phyloP scores from a whole-genome alignment of 164 flowering plant species.

The Malania oleifera region DNA sequence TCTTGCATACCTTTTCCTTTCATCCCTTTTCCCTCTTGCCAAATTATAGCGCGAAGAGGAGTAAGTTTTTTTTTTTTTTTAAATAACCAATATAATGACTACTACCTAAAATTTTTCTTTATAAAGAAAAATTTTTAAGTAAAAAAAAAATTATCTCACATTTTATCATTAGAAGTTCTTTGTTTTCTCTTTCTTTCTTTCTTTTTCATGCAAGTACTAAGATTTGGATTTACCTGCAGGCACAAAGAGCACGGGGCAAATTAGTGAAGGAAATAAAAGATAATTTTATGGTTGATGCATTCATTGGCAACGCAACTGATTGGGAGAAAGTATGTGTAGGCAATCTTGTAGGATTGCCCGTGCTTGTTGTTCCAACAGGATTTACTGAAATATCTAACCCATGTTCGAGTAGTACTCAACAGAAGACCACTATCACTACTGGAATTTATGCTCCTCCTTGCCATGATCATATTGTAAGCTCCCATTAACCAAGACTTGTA shows the following conservation, averaged over 20 bases:
- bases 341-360: constrained; percentile 87
- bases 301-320: constrained; percentile 81
- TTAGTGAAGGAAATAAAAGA: constrained; percentile 61
- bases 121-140: too few species aligned
- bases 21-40: too few species aligned
- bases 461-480: constrained; percentile 75
- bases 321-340: constrained; percentile 94
- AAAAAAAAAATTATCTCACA: not conserved
- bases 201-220: not conserved
- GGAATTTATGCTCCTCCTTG: constrained; percentile 89
- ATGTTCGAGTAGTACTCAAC: constrained; percentile 36
- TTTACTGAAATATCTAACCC: constrained; percentile 43
- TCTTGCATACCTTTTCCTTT: too few species aligned
- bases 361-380: constrained; percentile 78
- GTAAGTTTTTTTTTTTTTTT: too few species aligned
- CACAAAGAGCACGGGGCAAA: constrained; percentile 87
- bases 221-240: constrained; percentile 34
- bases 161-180: not conserved
- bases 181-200: not conserved
- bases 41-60: too few species aligned
- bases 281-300: constrained; percentile 78
- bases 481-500: not conserved
- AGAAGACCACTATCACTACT: constrained; percentile 63
- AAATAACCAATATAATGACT: too few species aligned
- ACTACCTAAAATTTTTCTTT: too few species aligned